Percentiles rank a stretch among this genome's conserved stretches.
Conservation (phyloP, 495 filamentous ascomycete species). For the Tuber umbilicatum region DNA sequence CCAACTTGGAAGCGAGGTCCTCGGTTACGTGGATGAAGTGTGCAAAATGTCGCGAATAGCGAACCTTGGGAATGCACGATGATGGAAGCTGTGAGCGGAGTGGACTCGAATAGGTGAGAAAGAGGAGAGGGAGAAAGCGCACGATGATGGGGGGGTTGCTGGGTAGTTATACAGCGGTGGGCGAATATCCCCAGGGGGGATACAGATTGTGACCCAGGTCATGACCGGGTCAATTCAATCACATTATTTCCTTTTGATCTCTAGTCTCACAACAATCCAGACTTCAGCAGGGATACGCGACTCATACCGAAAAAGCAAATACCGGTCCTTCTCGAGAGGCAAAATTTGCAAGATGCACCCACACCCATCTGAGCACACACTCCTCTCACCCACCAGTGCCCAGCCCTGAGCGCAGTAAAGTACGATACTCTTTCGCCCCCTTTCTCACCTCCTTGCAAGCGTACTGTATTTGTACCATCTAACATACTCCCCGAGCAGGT, state of each 20-base stretch:
- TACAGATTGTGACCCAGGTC: background rate
- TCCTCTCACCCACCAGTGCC: background rate
- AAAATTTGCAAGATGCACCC: background rate
- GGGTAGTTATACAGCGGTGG: constrained; percentile 18
- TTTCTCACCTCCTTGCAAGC: background rate
- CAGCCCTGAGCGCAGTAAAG: background rate
- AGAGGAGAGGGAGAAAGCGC: constrained; percentile 13
- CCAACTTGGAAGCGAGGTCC: constrained; percentile 25
- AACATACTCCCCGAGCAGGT: background rate
- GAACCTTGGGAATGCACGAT: constrained; percentile 40
- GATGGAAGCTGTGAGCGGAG: constrained; percentile 33
- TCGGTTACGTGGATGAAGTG: constrained; percentile 15
- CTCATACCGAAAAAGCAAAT: background rate
- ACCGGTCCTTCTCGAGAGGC: background rate
- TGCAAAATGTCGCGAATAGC: constrained; percentile 31
- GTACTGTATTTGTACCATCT: background rate
- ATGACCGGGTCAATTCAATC: background rate
- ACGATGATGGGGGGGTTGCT: constrained; percentile 19
- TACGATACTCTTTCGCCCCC: background rate
- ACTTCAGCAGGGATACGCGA: background rate
- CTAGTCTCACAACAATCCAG: background rate
- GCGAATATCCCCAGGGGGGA: no score
- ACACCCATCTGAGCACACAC: background rate
- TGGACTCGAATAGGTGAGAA: constrained; percentile 19
- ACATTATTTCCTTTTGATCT: no score